Conservation (phyloP, 352 stramenopile species). For the Phytophthora pseudosyringae region DNA sequence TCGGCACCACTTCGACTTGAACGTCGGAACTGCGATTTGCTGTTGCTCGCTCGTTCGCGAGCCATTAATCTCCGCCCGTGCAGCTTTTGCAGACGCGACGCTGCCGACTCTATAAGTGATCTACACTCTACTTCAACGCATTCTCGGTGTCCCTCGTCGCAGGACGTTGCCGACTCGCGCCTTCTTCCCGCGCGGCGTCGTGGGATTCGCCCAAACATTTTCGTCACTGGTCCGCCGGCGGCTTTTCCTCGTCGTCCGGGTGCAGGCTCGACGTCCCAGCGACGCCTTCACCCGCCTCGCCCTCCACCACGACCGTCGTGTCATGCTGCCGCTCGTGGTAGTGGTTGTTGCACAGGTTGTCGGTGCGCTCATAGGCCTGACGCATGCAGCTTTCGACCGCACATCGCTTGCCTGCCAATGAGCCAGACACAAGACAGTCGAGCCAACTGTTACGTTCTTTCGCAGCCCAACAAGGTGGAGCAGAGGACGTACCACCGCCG, state of each 20-base stretch:
- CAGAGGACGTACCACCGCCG: slow-evolving; percentile 56
- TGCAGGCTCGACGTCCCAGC: background rate
- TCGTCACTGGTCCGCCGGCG: slow-evolving; percentile 17
- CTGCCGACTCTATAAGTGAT: slow-evolving; percentile 28
- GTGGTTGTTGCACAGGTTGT: slow-evolving; percentile 77
- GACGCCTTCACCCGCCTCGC: slow-evolving; percentile 1
- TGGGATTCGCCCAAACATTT: slow-evolving; percentile 25
- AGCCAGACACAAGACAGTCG: background rate
- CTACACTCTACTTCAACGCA: slow-evolving; percentile 30
- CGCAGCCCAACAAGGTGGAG: background rate
- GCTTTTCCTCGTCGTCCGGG: slow-evolving; percentile 38
- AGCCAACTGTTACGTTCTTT: background rate
- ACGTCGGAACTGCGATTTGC: slow-evolving; percentile 28
- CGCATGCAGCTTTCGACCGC: slow-evolving; percentile 59
- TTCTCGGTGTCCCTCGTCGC: slow-evolving; percentile 12
- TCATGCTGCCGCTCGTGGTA: slow-evolving; percentile 45
- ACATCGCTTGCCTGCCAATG: slow-evolving; percentile 54
- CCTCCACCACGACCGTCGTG: background rate
- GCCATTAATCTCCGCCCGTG: slow-evolving; percentile 12
- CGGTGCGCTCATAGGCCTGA: slow-evolving; percentile 78
- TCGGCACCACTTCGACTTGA: slow-evolving; percentile 22
- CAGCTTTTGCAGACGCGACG: slow-evolving; percentile 19
- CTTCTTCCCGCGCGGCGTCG: slow-evolving; percentile 11
- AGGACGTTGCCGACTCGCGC: slow-evolving; percentile 22
- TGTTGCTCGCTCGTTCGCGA: slow-evolving; percentile 15